Percentiles rank a stretch among this genome's conserved stretches.
Evolutionary conservation across 495 filamentous ascomycete genomes (phyloP).

Genomic region (Hypomontagnella monticulosa): DNA sequence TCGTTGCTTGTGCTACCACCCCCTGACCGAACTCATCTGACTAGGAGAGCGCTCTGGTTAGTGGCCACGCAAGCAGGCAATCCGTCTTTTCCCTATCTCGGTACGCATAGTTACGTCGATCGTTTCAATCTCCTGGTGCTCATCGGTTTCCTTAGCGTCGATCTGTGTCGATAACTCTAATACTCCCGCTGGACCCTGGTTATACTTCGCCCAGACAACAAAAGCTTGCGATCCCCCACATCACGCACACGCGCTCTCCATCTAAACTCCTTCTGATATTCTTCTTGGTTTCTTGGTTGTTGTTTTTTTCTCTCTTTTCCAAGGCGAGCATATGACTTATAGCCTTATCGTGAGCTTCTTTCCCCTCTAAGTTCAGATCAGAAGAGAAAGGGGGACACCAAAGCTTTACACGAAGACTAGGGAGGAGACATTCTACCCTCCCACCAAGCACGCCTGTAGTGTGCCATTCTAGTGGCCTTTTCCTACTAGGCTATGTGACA

Average conservation of each 20-base stretch:
- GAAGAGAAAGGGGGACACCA: background rate
- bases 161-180: constrained; percentile 33
- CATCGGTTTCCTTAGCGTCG: constrained; percentile 26
- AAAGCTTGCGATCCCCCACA: constrained; percentile 41
- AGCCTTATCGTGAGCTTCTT: constrained; percentile 1
- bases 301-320: too few relatives aligned
- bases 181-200: constrained; percentile 15
- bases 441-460: background rate
- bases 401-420: background rate
- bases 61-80: constrained; percentile 21
- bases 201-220: constrained; percentile 22
- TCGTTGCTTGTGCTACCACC: constrained; percentile 21
- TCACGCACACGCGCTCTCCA: constrained; percentile 1
- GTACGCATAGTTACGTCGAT: constrained; percentile 18
- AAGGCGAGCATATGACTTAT: background rate
- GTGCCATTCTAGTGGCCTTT: background rate
- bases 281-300: background rate
- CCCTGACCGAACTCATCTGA: constrained; percentile 15
- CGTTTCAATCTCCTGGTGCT: constrained; percentile 29
- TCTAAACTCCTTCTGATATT: constrained; percentile 7
- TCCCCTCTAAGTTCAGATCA: background rate
- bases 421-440: background rate
- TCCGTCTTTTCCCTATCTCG: constrained; percentile 1
- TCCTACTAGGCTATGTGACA: background rate
- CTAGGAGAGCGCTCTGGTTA: constrained; percentile 7